Conservation (phyloP, 768 basidiomycete species). For the Mycena amicta region DNA sequence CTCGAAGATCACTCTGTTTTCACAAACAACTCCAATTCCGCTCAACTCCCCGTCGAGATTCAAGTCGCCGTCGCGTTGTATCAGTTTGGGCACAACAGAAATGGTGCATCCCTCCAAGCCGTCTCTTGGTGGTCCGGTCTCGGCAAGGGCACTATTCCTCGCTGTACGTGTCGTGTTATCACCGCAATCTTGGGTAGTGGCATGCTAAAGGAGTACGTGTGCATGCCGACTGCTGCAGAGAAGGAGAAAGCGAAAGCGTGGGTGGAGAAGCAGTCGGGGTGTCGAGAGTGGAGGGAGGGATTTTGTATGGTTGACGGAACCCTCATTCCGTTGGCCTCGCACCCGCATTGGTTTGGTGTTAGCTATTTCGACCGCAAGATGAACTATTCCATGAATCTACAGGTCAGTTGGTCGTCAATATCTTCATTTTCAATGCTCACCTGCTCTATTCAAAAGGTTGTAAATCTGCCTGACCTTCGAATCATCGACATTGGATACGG, state of each 20-base stretch:
- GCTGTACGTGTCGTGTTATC: slow-evolving; percentile 27
- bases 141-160: slow-evolving; percentile 11
- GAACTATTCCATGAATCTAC: slow-evolving; percentile 2
- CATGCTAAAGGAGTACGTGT: neutral
- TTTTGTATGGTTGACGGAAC: neutral
- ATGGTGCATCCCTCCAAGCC: slow-evolving; percentile 20
- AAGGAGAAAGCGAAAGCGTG: neutral
- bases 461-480: slow-evolving; percentile 21
- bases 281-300: neutral
- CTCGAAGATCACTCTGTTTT: slow-evolving; percentile 6
- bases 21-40: slow-evolving; percentile 6
- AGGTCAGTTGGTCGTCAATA: neutral
- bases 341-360: neutral
- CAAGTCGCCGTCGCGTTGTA: slow-evolving; percentile 15
- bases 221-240: neutral
- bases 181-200: neutral
- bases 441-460: neutral
- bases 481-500: slow-evolving; percentile 16
- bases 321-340: neutral
- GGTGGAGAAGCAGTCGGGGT: neutral
- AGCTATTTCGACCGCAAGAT: neutral
- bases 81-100: slow-evolving; percentile 6
- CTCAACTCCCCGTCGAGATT: slow-evolving; percentile 15
- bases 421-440: neutral
- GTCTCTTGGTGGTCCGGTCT: slow-evolving; percentile 18